Percentiles rank a stretch among this genome's conserved stretches.
phyloP scores from a whole-genome alignment of 2,329 filamentous ascomycete species.

The Thermomyces lanuginosus region DNA sequence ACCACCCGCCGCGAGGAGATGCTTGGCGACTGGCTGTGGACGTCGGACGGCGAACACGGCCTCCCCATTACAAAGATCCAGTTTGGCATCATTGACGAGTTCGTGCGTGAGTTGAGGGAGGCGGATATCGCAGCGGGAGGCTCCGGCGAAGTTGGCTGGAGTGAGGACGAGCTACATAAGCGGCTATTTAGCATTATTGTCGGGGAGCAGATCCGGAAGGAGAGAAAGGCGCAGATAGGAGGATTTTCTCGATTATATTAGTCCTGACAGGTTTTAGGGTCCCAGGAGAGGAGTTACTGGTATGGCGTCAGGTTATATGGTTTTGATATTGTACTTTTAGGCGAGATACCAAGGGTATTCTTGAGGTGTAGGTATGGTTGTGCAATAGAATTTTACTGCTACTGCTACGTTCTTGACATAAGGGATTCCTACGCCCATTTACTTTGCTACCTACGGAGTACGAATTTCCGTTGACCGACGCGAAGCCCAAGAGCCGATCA shows the following conservation, averaged over 20 bases:
- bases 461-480: too few relatives aligned
- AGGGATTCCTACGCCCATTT: too few relatives aligned
- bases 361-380: too few relatives aligned
- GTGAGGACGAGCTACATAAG: constrained; percentile 27
- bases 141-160: constrained; percentile 26
- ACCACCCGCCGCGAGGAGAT: constrained; percentile 21
- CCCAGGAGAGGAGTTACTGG: not conserved
- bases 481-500: too few relatives aligned
- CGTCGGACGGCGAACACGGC: constrained; percentile 24
- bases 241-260: too few relatives aligned
- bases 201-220: constrained; percentile 29
- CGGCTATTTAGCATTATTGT: constrained; percentile 32
- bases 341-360: too few relatives aligned
- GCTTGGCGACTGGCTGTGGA: constrained; percentile 28
- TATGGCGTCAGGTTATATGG: too few relatives aligned
- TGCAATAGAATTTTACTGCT: too few relatives aligned
- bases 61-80: constrained; percentile 27
- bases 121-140: constrained; percentile 21
- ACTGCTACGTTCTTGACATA: too few relatives aligned
- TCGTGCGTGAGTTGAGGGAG: constrained; percentile 21
- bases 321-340: too few relatives aligned
- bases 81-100: constrained; percentile 26
- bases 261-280: not conserved
- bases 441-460: too few relatives aligned
- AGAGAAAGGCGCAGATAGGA: constrained; percentile 17